Base-by-base conservation (phyloP, 2,329 filamentous ascomycete genomes). In the Claviceps maximensis region DNA sequence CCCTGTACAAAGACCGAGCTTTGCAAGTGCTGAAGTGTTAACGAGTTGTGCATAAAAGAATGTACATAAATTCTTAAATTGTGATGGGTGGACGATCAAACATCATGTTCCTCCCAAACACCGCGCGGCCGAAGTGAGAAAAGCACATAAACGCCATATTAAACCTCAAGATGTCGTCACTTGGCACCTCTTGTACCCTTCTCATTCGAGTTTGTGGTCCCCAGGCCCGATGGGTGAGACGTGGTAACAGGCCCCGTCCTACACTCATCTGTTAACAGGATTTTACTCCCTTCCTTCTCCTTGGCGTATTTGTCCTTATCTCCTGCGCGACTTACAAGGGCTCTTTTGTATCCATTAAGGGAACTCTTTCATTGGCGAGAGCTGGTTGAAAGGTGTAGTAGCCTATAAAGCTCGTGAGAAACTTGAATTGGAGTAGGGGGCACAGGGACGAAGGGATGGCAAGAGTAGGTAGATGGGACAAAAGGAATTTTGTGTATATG, bases 331-430 rank as follows among this genome's bases (percentile, higher is more conserved):
- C 46, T 49, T 49, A 51, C 53, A 41, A 29, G 15, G 36, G 13
- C 40, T 41, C 25, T 41, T 27, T 25, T 31, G 19, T 9, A 15
- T 53, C 42, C 15, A 55, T 56, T 10, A 55, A 51, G 4, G 55
- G 31, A 17, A 53, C 57, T 44, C 62, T 55, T 4, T 50, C 50
- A 8, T 60, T 60, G 2, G 61, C 63, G 51, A 70, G 58, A 27
- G 65, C 58, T 23, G 68, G 68, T 40, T 67, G 61, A 47, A 70
- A 70, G 2, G 68, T 70, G 55, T 70, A 70, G 29, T 63, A 62
- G 42, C 68, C 68, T 70, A 51, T 17, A 1, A 31, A 50, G 48
- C 40, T 21, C 4, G 45, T 55, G 25, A 52, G 45, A 23, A 47
- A 47, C 27, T 3, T 21, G 17, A 21, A 17, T n/a, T 38, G 17